These are phyloP conservation scores for Citeromyces hawaiiensis DNA, from an alignment of 1,139 yeast genomes.

Conservation along the genomic window DNA sequence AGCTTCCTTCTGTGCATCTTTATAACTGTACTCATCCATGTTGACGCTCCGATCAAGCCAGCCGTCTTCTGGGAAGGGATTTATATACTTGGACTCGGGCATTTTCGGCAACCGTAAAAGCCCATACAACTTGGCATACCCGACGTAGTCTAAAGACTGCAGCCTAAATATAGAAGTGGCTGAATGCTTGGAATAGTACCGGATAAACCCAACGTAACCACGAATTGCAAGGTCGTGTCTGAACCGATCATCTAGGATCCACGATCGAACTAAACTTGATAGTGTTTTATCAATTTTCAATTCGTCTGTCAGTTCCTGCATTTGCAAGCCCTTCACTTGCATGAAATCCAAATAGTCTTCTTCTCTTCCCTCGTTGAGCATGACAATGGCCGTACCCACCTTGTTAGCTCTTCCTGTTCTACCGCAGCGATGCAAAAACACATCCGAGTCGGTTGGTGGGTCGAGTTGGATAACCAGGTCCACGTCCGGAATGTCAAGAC, in stretches of 20 bases:
- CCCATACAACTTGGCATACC: slow-evolving; percentile 67
- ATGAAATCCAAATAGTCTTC: slow-evolving; percentile 73
- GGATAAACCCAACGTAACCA: slow-evolving; percentile 73
- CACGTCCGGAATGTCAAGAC: slow-evolving; percentile 86
- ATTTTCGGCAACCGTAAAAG: slow-evolving; percentile 76
- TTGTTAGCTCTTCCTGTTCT: slow-evolving; percentile 88
- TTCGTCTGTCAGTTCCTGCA: slow-evolving; percentile 23
- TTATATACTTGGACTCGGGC: slow-evolving; percentile 69
- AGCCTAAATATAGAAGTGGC: slow-evolving; percentile 83
- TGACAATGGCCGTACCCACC: slow-evolving; percentile 64
- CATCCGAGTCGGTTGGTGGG: slow-evolving; percentile 85
- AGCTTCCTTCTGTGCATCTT: slow-evolving; percentile 51
- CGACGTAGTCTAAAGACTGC: slow-evolving; percentile 55
- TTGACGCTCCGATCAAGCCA: slow-evolving; percentile 52
- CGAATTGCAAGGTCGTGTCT: slow-evolving; percentile 70
- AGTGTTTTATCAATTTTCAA: slow-evolving; percentile 16
- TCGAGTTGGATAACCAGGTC: slow-evolving; percentile 80
- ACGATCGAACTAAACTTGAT: slow-evolving; percentile 23
- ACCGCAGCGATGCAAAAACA: slow-evolving; percentile 82
- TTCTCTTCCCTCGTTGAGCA: slow-evolving; percentile 64
- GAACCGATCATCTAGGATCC: slow-evolving; percentile 61
- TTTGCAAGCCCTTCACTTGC: slow-evolving; percentile 52
- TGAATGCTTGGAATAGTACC: slow-evolving; percentile 81
- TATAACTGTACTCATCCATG: slow-evolving; percentile 55
- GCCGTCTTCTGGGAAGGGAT: slow-evolving; percentile 46